Percentiles rank a stretch among this genome's conserved stretches.
These are phyloP conservation scores for Claviceps pazoutovae DNA, from an alignment of 2,329 filamentous ascomycete species.

Conservation along the genomic window DNA sequence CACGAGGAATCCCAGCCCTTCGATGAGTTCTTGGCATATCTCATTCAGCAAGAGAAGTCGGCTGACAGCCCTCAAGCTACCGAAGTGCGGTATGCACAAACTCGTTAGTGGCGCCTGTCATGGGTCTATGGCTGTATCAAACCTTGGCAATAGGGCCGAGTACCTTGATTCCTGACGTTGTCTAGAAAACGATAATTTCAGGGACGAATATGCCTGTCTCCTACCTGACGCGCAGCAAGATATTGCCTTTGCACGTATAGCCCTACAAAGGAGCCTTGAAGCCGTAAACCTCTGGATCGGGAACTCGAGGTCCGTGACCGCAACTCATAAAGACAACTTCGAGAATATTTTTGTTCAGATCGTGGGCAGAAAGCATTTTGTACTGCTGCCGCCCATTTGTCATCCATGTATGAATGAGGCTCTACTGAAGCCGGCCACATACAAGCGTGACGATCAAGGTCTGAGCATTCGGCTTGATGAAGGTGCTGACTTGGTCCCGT, in stretches of 20 bases:
- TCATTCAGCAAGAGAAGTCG: slow-evolving; percentile 42
- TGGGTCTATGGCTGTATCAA: not conserved
- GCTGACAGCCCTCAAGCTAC: slow-evolving; percentile 14
- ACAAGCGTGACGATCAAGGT: slow-evolving; percentile 24
- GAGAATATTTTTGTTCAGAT: slow-evolving; percentile 76
- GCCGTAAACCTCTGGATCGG: slow-evolving; percentile 78
- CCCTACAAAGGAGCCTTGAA: slow-evolving; percentile 51
- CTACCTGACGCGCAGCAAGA: slow-evolving; percentile 47
- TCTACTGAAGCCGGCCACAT: slow-evolving; percentile 42
- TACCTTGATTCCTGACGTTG: not conserved
- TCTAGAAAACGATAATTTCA: slow-evolving; percentile 67
- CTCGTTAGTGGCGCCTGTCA: slow-evolving; percentile 35
- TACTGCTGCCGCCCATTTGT: slow-evolving; percentile 57
- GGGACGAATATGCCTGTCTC: slow-evolving; percentile 53
- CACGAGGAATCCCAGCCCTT: slow-evolving; percentile 54
- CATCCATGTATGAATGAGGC: slow-evolving; percentile 56
- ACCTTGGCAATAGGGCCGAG: not conserved
- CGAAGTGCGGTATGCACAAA: slow-evolving; percentile 61
- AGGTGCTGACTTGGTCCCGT: slow-evolving; percentile 36
- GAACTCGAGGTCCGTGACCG: slow-evolving; percentile 53
- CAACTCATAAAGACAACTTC: slow-evolving; percentile 70
- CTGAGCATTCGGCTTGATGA: slow-evolving; percentile 23
- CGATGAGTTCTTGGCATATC: slow-evolving; percentile 43
- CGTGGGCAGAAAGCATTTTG: slow-evolving; percentile 59
- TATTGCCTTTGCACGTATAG: slow-evolving; percentile 61